These are phyloP conservation scores for Backusella mclennaniae DNA, from an alignment of 192 early-diverging fungal species.

Conservation along the genomic window DNA sequence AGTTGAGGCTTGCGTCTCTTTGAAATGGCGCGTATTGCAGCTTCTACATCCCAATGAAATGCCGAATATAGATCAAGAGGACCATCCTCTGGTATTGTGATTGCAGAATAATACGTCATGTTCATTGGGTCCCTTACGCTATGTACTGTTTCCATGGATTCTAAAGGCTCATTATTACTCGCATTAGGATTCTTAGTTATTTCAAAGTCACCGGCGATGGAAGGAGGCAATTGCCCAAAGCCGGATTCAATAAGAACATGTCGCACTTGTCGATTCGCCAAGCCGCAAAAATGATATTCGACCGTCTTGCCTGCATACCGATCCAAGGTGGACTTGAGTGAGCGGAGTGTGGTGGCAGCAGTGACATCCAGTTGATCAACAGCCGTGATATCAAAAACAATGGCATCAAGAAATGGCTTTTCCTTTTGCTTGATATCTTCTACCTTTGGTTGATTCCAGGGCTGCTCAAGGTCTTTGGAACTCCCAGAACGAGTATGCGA, in stretches of 20 bases:
- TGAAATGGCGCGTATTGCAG: conserved; percentile 20
- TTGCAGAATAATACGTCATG: not conserved
- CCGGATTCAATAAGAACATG: conserved; percentile 16
- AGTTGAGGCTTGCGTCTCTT: not conserved
- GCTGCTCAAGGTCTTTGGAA: not conserved
- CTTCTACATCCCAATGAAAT: conserved; percentile 40
- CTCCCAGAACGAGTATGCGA: conserved; percentile 23
- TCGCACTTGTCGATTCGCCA: conserved; percentile 13
- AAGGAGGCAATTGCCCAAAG: conserved; percentile 19
- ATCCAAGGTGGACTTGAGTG: conserved; percentile 31
- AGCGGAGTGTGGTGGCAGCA: conserved; percentile 75
- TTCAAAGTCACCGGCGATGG: not conserved
- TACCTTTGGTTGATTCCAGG: conserved; percentile 17
- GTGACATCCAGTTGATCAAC: conserved; percentile 80
- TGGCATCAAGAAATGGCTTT: conserved; percentile 57
- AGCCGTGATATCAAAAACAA: conserved; percentile 81
- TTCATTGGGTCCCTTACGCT: not conserved
- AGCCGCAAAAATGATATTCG: conserved; percentile 31
- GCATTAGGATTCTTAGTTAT: not conserved
- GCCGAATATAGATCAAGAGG: conserved; percentile 27
- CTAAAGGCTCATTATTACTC: not conserved
- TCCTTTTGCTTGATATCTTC: conserved; percentile 12
- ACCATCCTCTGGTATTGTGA: not conserved
- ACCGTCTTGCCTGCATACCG: conserved; percentile 24
- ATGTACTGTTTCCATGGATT: not conserved